Percentiles rank a stretch among this genome's conserved stretches.
Conservation (phyloP, 306 rosid species). For the Sphenostylis stenocarpa region DNA sequence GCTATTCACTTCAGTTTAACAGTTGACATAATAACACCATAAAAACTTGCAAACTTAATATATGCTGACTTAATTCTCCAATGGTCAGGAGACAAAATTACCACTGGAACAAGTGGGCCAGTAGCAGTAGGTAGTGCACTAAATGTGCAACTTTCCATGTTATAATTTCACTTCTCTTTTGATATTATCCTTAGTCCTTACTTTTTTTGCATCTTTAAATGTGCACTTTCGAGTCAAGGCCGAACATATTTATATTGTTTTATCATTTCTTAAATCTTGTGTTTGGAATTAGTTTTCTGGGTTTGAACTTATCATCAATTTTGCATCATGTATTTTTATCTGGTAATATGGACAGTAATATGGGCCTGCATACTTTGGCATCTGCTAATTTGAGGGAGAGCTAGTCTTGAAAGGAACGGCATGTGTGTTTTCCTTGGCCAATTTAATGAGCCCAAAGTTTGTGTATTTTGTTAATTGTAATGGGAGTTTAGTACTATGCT, state of each 20-base stretch:
- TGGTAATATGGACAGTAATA: not conserved
- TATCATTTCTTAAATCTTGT: not conserved
- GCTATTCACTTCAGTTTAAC: slow-evolving; percentile 3
- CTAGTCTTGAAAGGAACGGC: not conserved
- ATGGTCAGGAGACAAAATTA: not conserved
- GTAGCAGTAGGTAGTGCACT: slow-evolving; percentile 5
- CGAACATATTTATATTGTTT: not conserved
- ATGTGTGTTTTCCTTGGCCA: not conserved
- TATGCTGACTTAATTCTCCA: not conserved
- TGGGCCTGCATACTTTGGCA: not conserved
- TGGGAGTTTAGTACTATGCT: not conserved
- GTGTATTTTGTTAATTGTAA: slow-evolving; percentile 5
- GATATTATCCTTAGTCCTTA: not conserved
- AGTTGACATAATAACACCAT: not conserved
- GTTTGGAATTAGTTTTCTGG: not conserved
- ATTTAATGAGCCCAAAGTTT: not conserved
- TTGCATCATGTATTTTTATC: not conserved
- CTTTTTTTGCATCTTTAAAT: not conserved
- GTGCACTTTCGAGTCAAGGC: not conserved
- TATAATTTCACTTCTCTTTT: not conserved
- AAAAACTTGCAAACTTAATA: not conserved
- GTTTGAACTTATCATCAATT: not conserved
- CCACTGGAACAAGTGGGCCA: not conserved
- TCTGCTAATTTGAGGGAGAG: not conserved
- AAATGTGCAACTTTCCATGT: not conserved